phyloP scores from a whole-genome alignment of 2,329 filamentous ascomycete species.

The Fusarium sp. region DNA sequence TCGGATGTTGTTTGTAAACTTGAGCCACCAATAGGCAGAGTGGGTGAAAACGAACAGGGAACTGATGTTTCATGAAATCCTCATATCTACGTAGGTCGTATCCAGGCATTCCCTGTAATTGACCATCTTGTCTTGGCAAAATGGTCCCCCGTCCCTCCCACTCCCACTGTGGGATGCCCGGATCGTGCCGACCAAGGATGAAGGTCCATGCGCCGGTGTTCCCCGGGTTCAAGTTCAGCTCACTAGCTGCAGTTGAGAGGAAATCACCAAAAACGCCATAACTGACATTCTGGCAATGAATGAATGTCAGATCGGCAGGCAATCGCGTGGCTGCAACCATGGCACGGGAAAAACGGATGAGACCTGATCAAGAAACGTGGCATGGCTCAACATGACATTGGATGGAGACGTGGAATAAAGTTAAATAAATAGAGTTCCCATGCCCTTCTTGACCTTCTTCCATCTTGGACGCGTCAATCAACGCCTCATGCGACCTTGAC shows the following conservation, averaged over 20 bases:
- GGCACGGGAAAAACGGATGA: background rate
- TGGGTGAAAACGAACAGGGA: background rate
- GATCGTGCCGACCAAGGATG: constrained; percentile 1
- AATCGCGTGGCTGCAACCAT: background rate
- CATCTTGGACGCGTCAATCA: background rate
- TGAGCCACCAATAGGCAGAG: too few species aligned
- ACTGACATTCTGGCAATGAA: too few species aligned
- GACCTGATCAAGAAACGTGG: too few species aligned
- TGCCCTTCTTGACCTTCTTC: too few species aligned
- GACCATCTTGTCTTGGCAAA: background rate
- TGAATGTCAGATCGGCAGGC: too few species aligned
- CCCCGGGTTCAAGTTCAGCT: background rate
- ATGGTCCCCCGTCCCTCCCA: too few species aligned
- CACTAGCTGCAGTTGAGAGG: too few species aligned
- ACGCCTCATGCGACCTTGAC: background rate
- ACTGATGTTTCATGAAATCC: background rate
- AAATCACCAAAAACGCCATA: background rate
- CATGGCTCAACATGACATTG: too few species aligned
- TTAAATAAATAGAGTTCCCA: background rate
- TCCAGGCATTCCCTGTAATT: background rate
- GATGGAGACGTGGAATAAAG: background rate
- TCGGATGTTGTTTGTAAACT: too few species aligned
- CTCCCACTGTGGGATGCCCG: background rate
- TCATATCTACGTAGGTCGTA: background rate
- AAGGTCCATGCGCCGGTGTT: background rate